Evolutionary conservation across 2,329 filamentous ascomycete species (phyloP).

Genomic region (Fusarium concolor): DNA sequence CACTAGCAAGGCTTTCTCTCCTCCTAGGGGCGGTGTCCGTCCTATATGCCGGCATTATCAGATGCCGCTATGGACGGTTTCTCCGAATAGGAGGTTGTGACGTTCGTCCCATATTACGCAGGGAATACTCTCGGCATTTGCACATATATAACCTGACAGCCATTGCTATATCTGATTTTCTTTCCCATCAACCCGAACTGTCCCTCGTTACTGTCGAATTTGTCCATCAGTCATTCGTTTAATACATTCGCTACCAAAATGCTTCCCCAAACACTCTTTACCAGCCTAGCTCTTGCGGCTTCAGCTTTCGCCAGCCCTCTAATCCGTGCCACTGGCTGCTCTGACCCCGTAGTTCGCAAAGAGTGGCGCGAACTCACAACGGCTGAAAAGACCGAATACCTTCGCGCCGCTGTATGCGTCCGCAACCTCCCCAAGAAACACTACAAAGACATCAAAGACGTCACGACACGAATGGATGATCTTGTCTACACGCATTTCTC

Average conservation of each 20-base stretch:
- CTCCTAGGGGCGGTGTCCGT: background rate
- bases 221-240: background rate
- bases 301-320: background rate
- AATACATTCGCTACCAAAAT: slow-evolving; percentile 6
- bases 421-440: slow-evolving; percentile 14
- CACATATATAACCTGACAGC: background rate
- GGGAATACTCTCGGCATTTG: background rate
- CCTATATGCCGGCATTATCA: background rate
- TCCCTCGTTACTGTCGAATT: background rate
- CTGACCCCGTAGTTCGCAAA: slow-evolving; percentile 9
- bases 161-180: background rate
- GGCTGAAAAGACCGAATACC: slow-evolving; percentile 12
- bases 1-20: background rate
- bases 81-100: background rate
- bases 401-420: slow-evolving; percentile 18
- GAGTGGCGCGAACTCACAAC: slow-evolving; percentile 27
- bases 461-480: slow-evolving; percentile 16
- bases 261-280: slow-evolving; percentile 3
- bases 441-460: background rate
- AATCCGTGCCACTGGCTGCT: background rate
- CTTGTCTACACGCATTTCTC: slow-evolving; percentile 11
- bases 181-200: rapidly evolving
- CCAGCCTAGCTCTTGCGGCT: slow-evolving; percentile 3
- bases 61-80: background rate
- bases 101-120: background rate